phyloP scores from a whole-genome alignment of 129 eudicot species.

The carrot (Daucus carota) region DH1_v3.0 NC_030382.2:39856501-39857000 shows the following conservation, averaged over 20 bases:
- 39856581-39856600: no score
- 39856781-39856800: not conserved
- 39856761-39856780: slow-evolving; percentile 21
- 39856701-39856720: not conserved
- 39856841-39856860: slow-evolving; percentile 12
- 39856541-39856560: no score
- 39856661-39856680: no score
- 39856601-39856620: no score
- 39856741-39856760: slow-evolving; percentile 6
- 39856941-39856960: slow-evolving; percentile 16
- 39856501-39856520: no score
- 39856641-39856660: no score
- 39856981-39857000: not conserved
- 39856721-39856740: slow-evolving; percentile 19
- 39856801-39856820: not conserved
- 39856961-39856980: slow-evolving; percentile 3
- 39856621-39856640: no score
- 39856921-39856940: slow-evolving; percentile 5
- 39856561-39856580: no score
- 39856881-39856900: slow-evolving; percentile 9
- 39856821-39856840: slow-evolving; percentile 12
- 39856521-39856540: no score
- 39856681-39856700: slow-evolving; percentile 3
- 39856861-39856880: slow-evolving; percentile 24
- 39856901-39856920: not conserved